Base-by-base conservation (phyloP, 805 yeast genomes). In the Saturnispora kantuleensis region DNA sequence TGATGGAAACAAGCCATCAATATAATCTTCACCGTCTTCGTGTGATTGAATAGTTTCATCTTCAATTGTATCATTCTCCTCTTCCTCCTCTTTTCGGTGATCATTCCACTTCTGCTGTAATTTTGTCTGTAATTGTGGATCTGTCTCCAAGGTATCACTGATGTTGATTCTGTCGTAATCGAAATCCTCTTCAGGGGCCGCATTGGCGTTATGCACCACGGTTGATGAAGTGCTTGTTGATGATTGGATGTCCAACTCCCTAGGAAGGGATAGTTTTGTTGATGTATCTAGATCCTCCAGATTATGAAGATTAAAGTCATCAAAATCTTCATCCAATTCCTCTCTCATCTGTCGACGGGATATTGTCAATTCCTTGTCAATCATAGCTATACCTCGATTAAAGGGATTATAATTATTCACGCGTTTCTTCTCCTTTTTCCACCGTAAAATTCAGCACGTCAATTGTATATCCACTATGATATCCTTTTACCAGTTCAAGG, bases 1-100 rank as follows among this genome's bases (percentile, higher is more conserved):
- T 35, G 84, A 77, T 10, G 83, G 78, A 28, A 65, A 52, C 39
- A 67, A 60, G 47, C 60, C 56, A 44, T 73, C 70, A 12, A 50
- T 68, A 69, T 50, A 70, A 65, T 56, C 61, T 35, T 70, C 76
- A 18, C 31, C 10, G 10, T 50, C 45, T 9, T 47, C 50, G 5
- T 10, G 16, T 10, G 9, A 10, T 37, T 30, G 18, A 4, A 39
- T 31, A 8, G 43, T 40, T 10, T 40, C 43, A 15, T 40, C 38
- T n/a, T 44, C 36, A 30, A 38, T 35, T 9, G 38, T 39, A 15
- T 35, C 47, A 17, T 47, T 38, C 4, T 38, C 47, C 18, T 42
- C 44, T 11, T 35, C 42, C 15, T 43, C 39, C 10, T 42, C 38
- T 15, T 43, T 39, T 11, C 12, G 11, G 7, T 18, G 33, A 13